phyloP scores from a whole-genome alignment of 768 basidiomycete genomes.

The Lactarius indigo region DNA sequence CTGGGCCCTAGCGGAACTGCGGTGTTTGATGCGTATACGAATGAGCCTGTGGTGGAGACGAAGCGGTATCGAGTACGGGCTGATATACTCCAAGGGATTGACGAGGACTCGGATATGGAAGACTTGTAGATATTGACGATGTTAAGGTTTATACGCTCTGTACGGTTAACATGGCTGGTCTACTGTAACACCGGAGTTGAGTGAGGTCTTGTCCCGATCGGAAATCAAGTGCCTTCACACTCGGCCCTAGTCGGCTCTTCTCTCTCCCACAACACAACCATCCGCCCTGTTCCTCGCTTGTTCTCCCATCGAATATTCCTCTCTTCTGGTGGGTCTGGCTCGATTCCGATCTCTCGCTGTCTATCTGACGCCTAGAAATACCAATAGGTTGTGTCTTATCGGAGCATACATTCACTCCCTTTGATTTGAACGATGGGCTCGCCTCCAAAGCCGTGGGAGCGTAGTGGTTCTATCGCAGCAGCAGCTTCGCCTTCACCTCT shows the following conservation, averaged over 20 bases:
- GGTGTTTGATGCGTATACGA: conserved; percentile 9
- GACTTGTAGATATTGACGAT: background rate
- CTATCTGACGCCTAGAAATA: background rate
- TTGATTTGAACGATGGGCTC: conserved; percentile 56
- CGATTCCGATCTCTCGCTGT: background rate
- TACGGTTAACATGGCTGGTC: background rate
- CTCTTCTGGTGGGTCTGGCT: background rate
- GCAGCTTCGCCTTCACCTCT: conserved; percentile 33
- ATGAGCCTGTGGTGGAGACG: background rate
- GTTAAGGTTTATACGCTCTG: background rate
- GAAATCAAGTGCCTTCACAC: background rate
- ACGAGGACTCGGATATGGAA: conserved; percentile 1
- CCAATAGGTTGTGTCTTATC: background rate
- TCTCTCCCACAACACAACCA: background rate
- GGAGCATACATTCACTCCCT: background rate
- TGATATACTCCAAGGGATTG: background rate
- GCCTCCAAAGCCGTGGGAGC: conserved; percentile 91
- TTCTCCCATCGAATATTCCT: background rate
- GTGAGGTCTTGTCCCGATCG: background rate
- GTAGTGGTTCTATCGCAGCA: conserved; percentile 35
- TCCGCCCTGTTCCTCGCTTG: background rate
- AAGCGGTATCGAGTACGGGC: conserved; percentile 4
- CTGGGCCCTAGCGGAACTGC: conserved; percentile 15
- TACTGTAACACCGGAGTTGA: background rate
- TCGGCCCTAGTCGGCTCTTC: background rate